A percentile compares a stretch with the other conserved stretches of the same genome.
phyloP scores from a whole-genome alignment of 108 stramenopile species.

The Skeletonema potamos region DNA sequence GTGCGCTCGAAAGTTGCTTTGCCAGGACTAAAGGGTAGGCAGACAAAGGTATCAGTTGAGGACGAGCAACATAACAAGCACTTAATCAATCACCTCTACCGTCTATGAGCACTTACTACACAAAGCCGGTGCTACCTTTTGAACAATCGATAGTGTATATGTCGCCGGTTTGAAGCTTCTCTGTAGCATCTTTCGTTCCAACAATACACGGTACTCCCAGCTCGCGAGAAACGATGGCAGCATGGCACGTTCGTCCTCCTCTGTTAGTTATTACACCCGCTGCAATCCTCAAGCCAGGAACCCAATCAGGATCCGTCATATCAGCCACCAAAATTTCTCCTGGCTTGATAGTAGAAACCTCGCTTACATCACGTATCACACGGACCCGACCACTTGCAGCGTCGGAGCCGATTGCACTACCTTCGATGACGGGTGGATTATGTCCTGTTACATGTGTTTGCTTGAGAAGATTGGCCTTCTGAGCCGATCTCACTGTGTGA shows the following conservation, averaged over 20 bases:
- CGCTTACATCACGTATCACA: slow-evolving; percentile 36
- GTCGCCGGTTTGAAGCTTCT: slow-evolving; percentile 46
- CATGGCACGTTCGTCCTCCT: slow-evolving; percentile 54
- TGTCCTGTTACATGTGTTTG: slow-evolving; percentile 38
- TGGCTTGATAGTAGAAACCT: slow-evolving; percentile 23
- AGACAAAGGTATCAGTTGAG: neutral
- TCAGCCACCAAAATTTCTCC: slow-evolving; percentile 39
- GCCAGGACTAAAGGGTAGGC: slow-evolving; percentile 7
- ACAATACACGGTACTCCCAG: slow-evolving; percentile 55
- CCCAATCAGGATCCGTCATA: slow-evolving; percentile 56
- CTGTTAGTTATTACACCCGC: slow-evolving; percentile 48
- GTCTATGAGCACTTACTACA: slow-evolving; percentile 8
- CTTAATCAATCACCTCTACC: neutral
- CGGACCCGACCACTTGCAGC: slow-evolving; percentile 32
- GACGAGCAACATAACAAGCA: neutral
- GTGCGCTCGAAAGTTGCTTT: slow-evolving; percentile 26
- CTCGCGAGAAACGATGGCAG: slow-evolving; percentile 54
- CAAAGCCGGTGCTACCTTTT: slow-evolving; percentile 21
- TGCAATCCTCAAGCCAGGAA: slow-evolving; percentile 33
- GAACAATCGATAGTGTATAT: slow-evolving; percentile 43
- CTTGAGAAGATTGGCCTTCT: slow-evolving; percentile 26
- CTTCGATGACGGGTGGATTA: slow-evolving; percentile 22
- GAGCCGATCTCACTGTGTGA: slow-evolving; percentile 20
- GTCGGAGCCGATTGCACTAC: slow-evolving; percentile 45
- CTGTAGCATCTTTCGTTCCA: slow-evolving; percentile 44